phyloP scores from a whole-genome alignment of 1,284 basidiomycete species.

The Rhodotorula sp. region DNA sequence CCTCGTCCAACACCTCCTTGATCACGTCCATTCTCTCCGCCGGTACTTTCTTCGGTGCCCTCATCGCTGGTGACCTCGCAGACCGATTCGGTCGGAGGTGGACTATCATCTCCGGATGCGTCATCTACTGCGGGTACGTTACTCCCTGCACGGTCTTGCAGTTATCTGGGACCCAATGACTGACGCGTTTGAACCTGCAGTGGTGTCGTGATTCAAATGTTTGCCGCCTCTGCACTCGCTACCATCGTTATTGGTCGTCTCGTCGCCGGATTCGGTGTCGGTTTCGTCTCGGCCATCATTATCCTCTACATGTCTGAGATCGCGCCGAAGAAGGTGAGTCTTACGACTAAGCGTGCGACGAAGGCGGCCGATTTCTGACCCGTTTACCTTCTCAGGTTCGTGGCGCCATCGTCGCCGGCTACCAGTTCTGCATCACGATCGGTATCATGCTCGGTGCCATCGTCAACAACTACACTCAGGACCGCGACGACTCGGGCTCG shows the following conservation, averaged over 20 bases:
- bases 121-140: conserved; percentile 47
- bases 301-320: conserved; percentile 43
- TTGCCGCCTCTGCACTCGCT: conserved; percentile 48
- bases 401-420: conserved; percentile 40
- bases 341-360: neutral
- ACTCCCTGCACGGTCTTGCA: conserved; percentile 47
- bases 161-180: conserved; percentile 30
- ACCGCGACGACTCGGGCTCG: conserved; percentile 41
- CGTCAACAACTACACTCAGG: conserved; percentile 57
- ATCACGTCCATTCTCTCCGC: conserved; percentile 35
- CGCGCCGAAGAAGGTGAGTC: neutral
- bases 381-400: conserved; percentile 21
- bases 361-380: neutral
- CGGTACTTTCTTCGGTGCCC: conserved; percentile 32
- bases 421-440: conserved; percentile 43
- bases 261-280: conserved; percentile 55
- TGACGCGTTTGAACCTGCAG: conserved; percentile 51
- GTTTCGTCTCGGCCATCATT: conserved; percentile 54
- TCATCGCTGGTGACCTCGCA: conserved; percentile 33
- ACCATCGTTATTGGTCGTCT: conserved; percentile 50
- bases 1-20: conserved; percentile 18
- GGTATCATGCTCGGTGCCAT: conserved; percentile 36
- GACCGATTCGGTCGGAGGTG: conserved; percentile 30
- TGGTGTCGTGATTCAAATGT: conserved; percentile 50
- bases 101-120: conserved; percentile 48